Base-by-base conservation (phyloP, 1,284 basidiomycete species). In the Lignosus rhinocerotis region DNA sequence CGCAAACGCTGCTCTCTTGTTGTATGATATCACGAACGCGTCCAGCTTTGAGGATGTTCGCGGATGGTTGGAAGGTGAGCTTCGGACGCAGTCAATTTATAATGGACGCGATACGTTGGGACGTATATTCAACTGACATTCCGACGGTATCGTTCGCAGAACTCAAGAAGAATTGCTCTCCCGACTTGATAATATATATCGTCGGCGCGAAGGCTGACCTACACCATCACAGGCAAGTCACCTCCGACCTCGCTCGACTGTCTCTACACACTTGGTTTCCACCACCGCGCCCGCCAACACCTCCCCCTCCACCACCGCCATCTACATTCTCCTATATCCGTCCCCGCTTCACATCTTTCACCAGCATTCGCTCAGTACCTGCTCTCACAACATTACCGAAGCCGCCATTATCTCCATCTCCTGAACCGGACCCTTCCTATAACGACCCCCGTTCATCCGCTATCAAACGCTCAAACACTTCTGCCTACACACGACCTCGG, bases 1-100 rank as follows among this genome's bases (percentile, higher is more conserved):
- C 70, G 94, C 96, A 63, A 94, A 96, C 70, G 96, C 96, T 57
- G 96, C 97, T 30, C 86, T 99, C 53, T 84, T 98, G 62, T 86
- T 98, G 67, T 99, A 99, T 78, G 96, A 99, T 80, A 95, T 99
- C 67, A 99, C 97, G 68, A 93, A 93, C 75, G 81, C 85, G 65
- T 80, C 89, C 58, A 93, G 92, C 49, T 96, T 98, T 77, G 85
- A 93, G 60, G 96, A 97, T 73, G 86, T 98, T 62, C 84, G 90
- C 62, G 90, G 91, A 53, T 98, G 96, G 96, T 82, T 98, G 57
- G 92, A 95, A 78, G 94, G 92, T 87, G 60, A 47, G 74, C 48
- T 49, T 21, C 30, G 38, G 14, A 21, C 44, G 38, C 46, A 41
- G 43, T 42, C 46, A 39, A 32, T 38, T 25, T 21, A 7, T 30